Conservation (phyloP, 805 yeast species). For the Candida sithepensis region DNA sequence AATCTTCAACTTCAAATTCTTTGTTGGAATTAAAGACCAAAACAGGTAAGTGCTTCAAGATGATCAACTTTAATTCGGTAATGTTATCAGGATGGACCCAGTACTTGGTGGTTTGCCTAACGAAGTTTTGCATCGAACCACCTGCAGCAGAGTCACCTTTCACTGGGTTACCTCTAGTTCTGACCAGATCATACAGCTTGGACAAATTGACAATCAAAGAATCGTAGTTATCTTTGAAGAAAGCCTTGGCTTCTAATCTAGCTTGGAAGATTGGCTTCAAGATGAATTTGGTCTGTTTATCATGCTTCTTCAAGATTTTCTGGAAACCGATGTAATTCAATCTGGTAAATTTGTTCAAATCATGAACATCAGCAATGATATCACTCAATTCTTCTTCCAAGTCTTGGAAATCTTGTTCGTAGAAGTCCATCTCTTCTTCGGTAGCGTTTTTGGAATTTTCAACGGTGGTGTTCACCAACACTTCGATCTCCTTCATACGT, state of each 20-base stretch:
- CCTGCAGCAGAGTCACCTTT: conserved; percentile 97
- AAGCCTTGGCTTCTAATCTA: conserved; percentile 88
- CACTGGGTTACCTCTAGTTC: conserved; percentile 95
- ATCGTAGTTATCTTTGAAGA: conserved; percentile 94
- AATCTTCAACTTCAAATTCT: conserved; percentile 91
- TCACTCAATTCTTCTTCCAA: conserved; percentile 77
- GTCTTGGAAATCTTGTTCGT: conserved; percentile 67
- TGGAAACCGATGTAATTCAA: conserved; percentile 96
- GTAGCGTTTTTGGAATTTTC: conserved; percentile 40
- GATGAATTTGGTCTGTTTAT: conserved; percentile 76
- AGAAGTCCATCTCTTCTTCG: conserved; percentile 31
- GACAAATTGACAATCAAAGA: conserved; percentile 84
- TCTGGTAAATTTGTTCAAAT: conserved; percentile 88
- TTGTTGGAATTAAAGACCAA: conserved; percentile 94
- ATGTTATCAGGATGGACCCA: conserved; percentile 99
- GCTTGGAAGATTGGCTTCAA: conserved; percentile 92
- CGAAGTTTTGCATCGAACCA: conserved; percentile 95
- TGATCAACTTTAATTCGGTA: conserved; percentile 89
- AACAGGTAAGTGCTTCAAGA: conserved; percentile 93
- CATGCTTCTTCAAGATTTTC: conserved; percentile 95
- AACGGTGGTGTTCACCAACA: conserved; percentile 57
- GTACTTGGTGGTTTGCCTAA: conserved; percentile 96
- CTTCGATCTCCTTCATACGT: conserved; percentile 79
- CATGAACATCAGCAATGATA: conserved; percentile 95
- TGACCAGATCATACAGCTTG: conserved; percentile 82